Conservation (phyloP, 345 rosid genomes). For the Pistacia atlantica region DNA sequence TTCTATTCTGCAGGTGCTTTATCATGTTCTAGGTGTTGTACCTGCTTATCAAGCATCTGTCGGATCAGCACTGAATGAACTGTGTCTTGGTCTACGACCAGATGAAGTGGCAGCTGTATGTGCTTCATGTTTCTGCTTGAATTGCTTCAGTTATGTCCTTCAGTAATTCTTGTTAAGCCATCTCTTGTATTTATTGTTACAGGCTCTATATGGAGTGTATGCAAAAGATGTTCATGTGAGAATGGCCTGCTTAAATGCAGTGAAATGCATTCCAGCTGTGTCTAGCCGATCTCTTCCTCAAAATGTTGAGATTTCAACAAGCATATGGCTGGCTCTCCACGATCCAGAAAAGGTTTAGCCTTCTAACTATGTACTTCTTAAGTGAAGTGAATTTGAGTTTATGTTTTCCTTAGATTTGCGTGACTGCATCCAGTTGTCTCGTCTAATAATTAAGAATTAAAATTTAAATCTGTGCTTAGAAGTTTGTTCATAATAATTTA, state of each 20-base stretch:
- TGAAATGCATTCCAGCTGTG: slow-evolving; percentile 91
- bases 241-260: slow-evolving; percentile 94
- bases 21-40: slow-evolving; percentile 83
- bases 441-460: too few species aligned
- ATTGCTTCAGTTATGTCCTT: not conserved
- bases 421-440: too few species aligned
- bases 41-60: slow-evolving; percentile 83
- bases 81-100: slow-evolving; percentile 89
- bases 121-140: slow-evolving; percentile 16
- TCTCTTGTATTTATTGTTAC: slow-evolving; percentile 30
- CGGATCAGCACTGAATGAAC: slow-evolving; percentile 87
- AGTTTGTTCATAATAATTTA: too few species aligned
- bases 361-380: slow-evolving; percentile 15
- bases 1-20: slow-evolving; percentile 67
- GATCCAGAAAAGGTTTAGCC: slow-evolving; percentile 86
- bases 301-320: slow-evolving; percentile 77
- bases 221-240: slow-evolving; percentile 94
- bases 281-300: slow-evolving; percentile 70
- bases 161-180: slow-evolving; percentile 5
- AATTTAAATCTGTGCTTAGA: too few species aligned
- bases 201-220: slow-evolving; percentile 94
- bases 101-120: slow-evolving; percentile 85
- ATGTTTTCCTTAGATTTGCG: too few species aligned
- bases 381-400: not conserved
- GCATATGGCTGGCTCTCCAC: slow-evolving; percentile 92